Evolutionary conservation across 352 stramenopile species (phyloP).

Genomic region (Labyrinthula sp.): DNA sequence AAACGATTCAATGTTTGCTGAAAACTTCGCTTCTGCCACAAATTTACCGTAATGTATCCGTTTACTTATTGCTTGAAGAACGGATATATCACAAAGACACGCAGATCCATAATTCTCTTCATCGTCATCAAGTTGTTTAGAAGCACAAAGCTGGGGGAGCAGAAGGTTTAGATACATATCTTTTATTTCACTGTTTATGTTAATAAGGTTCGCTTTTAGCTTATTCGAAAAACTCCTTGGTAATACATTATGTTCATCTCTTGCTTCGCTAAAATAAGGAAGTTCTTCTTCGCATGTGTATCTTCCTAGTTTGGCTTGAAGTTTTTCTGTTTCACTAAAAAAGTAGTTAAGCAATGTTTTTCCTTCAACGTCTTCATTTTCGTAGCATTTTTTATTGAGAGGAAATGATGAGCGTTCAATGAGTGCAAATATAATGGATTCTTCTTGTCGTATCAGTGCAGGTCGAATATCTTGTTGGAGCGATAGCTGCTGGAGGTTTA

Average conservation of each 20-base stretch:
- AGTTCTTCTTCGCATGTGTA: slow-evolving; percentile 95
- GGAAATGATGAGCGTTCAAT: slow-evolving; percentile 91
- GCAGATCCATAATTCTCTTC: slow-evolving; percentile 65
- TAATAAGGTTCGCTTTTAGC: slow-evolving; percentile 74
- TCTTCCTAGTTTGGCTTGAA: slow-evolving; percentile 70
- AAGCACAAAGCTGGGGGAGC: slow-evolving; percentile 56
- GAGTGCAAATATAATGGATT: slow-evolving; percentile 98
- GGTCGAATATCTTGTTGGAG: slow-evolving; percentile 26
- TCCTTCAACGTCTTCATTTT: slow-evolving; percentile 48
- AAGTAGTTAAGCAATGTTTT: slow-evolving; percentile 79
- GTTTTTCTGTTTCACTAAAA: slow-evolving; percentile 82
- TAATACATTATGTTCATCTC: slow-evolving; percentile 68
- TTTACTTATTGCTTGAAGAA: slow-evolving; percentile 78
- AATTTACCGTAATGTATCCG: slow-evolving; percentile 94
- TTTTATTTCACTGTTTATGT: slow-evolving; percentile 91
- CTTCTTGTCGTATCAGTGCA: slow-evolving; percentile 50
- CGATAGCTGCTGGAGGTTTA: no score
- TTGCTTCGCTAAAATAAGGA: slow-evolving; percentile 76
- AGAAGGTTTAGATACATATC: slow-evolving; percentile 84
- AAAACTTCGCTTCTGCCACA: slow-evolving; percentile 72
- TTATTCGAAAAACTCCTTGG: slow-evolving; percentile 41
- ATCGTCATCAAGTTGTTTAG: slow-evolving; percentile 52
- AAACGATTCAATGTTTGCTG: slow-evolving; percentile 58
- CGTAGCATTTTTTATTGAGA: slow-evolving; percentile 78
- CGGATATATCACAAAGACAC: slow-evolving; percentile 44